Evolutionary conservation across 768 basidiomycete genomes (phyloP).

Genomic region (Mycena kentingensis): DNA sequence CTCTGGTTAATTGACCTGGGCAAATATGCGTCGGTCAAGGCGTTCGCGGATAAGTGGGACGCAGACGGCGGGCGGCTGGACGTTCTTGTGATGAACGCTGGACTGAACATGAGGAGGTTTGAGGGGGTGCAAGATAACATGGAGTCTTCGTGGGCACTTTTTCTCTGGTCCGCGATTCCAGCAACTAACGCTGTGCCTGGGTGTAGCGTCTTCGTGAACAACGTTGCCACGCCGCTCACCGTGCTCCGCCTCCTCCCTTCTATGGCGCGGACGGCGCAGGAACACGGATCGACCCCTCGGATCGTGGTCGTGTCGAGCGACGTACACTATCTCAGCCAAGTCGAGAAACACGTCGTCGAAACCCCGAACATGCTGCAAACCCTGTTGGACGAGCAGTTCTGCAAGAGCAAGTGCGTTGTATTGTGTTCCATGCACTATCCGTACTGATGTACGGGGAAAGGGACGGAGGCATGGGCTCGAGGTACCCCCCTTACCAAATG

Average conservation of each 20-base stretch:
- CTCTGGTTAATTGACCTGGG: slow-evolving; percentile 37
- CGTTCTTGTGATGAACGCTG: slow-evolving; percentile 36
- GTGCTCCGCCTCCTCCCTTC: slow-evolving; percentile 35
- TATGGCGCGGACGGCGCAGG: slow-evolving; percentile 28
- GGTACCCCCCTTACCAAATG: slow-evolving; percentile 32
- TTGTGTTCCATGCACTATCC: not conserved
- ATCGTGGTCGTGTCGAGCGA: slow-evolving; percentile 36
- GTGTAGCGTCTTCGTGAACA: slow-evolving; percentile 34
- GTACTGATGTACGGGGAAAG: not conserved
- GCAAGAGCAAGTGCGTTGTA: slow-evolving; percentile 15
- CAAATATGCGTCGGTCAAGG: slow-evolving; percentile 34
- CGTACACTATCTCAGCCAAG: slow-evolving; percentile 22
- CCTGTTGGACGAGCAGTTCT: slow-evolving; percentile 27
- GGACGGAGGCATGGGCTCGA: slow-evolving; percentile 15
- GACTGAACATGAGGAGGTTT: slow-evolving; percentile 15
- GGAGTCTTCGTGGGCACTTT: slow-evolving; percentile 34
- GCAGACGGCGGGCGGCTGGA: slow-evolving; percentile 29
- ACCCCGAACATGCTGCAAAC: slow-evolving; percentile 27
- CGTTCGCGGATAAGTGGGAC: slow-evolving; percentile 33
- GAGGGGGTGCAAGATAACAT: slow-evolving; percentile 32
- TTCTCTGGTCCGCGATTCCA: not conserved
- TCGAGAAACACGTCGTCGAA: slow-evolving; percentile 24
- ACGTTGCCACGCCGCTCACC: slow-evolving; percentile 34
- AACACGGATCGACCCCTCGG: slow-evolving; percentile 22
- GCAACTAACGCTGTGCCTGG: not conserved